Base-by-base conservation (phyloP, 2,329 filamentous ascomycete genomes). In the Magnaporthales sp. region DNA sequence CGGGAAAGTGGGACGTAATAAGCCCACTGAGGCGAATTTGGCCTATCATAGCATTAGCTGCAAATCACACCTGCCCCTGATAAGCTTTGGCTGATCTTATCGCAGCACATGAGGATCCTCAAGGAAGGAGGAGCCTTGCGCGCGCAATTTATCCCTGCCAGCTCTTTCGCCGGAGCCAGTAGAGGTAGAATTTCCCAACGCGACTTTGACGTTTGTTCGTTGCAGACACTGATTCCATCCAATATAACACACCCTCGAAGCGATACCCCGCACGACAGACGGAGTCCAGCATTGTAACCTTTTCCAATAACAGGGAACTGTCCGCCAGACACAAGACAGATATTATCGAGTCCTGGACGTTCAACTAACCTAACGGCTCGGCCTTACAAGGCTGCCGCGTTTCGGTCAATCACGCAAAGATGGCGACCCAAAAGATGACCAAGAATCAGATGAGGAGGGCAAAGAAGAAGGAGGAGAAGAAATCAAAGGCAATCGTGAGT, bases 401-500 rank as follows among this genome's bases (percentile, higher is more conserved):
- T 27, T 29, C 24, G 56, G 15, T n/a, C 15, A 60, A 60, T 67
- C 65, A 56, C 62, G 62, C 65, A 78, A 81, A 77, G 75, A 89
- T 89, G 87, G 86, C 85, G 73, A 77, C 81, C 70, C 78, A 83
- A 71, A 96, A 94, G 81, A 88, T 90, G 82, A 93, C 90, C 77
- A 98, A 97, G 83, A 97, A 97, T 79, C 92, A 96, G 80, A 89
- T 93, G 82, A 87, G 93, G 77, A 89, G 94, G 77, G 91, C 92
- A 63, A 93, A 94, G 83, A 97, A 95, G 86, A 97, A 97, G 88
- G 91, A 92, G 73, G 87, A 92, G 75, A 96, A 96, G 81, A 88
- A 88, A 74, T 79, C 86, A 71, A 80, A 84, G 65, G 80, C 85
- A 76, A 80, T 87, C 72, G 86, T 86, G 66, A 63, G 73, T 68